A percentile compares a stretch with the other conserved stretches of the same genome.
These are phyloP conservation scores for Kockovaella imperatae DNA, from an alignment of 768 basidiomycete species.

Conservation along the genomic window DNA sequence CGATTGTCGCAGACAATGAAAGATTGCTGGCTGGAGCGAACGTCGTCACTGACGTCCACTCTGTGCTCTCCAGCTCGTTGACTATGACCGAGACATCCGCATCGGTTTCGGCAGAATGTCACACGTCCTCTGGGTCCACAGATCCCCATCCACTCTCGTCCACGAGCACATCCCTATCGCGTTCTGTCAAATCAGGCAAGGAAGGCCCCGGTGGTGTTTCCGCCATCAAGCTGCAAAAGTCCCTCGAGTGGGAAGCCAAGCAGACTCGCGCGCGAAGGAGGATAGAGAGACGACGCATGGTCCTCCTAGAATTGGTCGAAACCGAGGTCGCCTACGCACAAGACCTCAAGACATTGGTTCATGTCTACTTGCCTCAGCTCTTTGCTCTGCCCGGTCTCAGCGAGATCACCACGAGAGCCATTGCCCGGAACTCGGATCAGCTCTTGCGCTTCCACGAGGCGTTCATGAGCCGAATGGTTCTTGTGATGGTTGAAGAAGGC, in stretches of 20 bases:
- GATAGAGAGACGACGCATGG: conserved; percentile 53
- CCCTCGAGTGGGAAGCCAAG: conserved; percentile 33
- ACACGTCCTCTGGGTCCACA: conserved; percentile 25
- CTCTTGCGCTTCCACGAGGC: conserved; percentile 33
- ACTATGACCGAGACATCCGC: conserved; percentile 28
- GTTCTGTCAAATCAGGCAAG: conserved; percentile 36
- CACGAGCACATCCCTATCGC: conserved; percentile 40
- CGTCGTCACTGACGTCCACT: conserved; percentile 13
- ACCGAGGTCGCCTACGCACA: conserved; percentile 76
- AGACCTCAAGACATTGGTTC: conserved; percentile 67
- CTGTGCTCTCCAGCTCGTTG: conserved; percentile 20
- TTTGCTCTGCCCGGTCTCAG: conserved; percentile 34
- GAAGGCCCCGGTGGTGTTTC: conserved; percentile 14
- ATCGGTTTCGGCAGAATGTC: conserved; percentile 18
- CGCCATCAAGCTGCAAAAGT: conserved; percentile 27
- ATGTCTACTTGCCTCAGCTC: conserved; percentile 42
- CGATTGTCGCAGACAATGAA: conserved; percentile 2
- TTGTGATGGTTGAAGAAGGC: conserved; percentile 40
- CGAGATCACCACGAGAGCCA: conserved; percentile 17
- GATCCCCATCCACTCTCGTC: conserved; percentile 37
- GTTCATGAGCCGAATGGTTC: conserved; percentile 37
- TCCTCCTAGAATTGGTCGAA: conserved; percentile 71
- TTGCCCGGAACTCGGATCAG: conserved; percentile 34
- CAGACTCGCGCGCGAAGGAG: conserved; percentile 17
- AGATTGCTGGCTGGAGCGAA: conserved; percentile 2